Conservation (phyloP, 371 early-diverging fungal species). For the Saksenaea oblongispora region DNA sequence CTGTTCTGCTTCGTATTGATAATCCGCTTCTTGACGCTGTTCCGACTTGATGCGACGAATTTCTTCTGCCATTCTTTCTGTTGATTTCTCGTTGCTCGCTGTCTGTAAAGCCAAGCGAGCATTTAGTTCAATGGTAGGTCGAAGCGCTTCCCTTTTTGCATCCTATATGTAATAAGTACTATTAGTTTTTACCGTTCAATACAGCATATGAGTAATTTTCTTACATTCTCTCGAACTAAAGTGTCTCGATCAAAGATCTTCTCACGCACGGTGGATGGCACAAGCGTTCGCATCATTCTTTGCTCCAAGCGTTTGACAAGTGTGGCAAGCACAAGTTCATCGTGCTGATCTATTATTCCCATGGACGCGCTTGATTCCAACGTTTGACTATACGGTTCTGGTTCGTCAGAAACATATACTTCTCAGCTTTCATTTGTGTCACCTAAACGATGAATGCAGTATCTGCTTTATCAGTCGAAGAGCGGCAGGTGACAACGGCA, state of each 20-base stretch:
- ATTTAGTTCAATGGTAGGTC: not conserved
- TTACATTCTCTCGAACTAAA: not conserved
- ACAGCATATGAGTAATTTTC: not conserved
- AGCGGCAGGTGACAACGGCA: constrained; percentile 79
- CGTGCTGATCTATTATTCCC: not conserved
- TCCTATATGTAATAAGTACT: not conserved
- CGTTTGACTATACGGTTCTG: not conserved
- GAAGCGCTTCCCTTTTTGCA: not conserved
- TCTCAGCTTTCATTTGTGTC: not conserved
- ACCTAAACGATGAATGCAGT: not conserved
- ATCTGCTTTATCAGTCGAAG: constrained; percentile 74
- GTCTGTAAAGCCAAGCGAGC: not conserved
- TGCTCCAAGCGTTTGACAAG: not conserved
- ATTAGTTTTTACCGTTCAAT: not conserved
- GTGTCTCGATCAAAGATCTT: not conserved
- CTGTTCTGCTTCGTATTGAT: not conserved
- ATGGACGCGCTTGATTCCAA: not conserved
- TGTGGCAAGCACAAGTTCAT: not conserved
- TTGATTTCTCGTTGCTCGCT: not conserved
- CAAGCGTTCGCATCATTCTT: not conserved
- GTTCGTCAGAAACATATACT: not conserved
- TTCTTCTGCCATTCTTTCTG: not conserved
- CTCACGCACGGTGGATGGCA: not conserved
- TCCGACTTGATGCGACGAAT: not conserved
- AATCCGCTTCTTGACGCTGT: not conserved